Evolutionary conservation across 2,329 filamentous ascomycete species (phyloP).

Genomic region (Tolypocladium tropicale): DNA sequence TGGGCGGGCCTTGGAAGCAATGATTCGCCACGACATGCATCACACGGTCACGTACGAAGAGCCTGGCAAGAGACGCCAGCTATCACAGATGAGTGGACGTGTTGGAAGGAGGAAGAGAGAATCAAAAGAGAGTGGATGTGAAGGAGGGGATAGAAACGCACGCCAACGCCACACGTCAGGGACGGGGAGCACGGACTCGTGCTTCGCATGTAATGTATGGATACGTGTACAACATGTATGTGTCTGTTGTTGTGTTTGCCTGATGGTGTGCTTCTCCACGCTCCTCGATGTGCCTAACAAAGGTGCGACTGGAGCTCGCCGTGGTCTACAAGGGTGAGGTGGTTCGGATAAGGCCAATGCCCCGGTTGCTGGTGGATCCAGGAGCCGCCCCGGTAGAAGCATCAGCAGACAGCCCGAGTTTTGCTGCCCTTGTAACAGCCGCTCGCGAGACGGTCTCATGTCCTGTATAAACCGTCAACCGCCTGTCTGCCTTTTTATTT

Average conservation of each 20-base stretch:
- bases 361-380: background rate
- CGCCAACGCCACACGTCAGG: background rate
- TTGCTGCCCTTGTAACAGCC: background rate
- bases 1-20: background rate
- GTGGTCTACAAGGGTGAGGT: background rate
- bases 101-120: too few species aligned
- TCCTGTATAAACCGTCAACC: background rate
- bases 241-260: background rate
- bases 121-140: background rate
- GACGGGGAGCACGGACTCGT: background rate
- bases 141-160: background rate
- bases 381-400: background rate
- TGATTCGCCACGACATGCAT: conserved; percentile 1
- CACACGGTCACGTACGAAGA: background rate
- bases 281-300: background rate
- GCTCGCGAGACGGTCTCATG: background rate
- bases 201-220: background rate
- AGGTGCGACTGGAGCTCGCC: too few species aligned
- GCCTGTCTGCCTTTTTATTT: background rate
- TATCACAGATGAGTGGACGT: background rate
- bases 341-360: background rate
- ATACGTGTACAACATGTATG: background rate
- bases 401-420: background rate
- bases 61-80: background rate
- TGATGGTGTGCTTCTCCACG: background rate